Base-by-base conservation (phyloP, 2,329 filamentous ascomycete species). In the Stemphylium vesicarium region DNA sequence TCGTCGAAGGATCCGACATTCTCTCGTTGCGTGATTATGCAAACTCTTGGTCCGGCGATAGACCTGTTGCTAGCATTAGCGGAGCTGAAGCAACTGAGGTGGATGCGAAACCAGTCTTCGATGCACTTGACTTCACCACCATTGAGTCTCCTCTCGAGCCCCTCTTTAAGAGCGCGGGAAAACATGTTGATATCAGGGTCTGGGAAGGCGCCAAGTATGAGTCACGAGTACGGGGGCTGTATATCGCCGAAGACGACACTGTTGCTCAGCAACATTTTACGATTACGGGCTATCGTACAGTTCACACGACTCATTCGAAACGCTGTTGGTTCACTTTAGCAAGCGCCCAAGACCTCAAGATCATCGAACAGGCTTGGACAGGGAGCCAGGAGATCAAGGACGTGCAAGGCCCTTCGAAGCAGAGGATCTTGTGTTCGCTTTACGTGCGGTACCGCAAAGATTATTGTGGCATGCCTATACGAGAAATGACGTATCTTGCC, bases 191-290 rank as follows among this genome's bases (percentile, higher is more conserved):
- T 38, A 35, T 47, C 9, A 43, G 12, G 39, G 48, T 42, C 32
- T 37, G 48, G 39, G 40, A 22, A 13, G 13, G 40, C 24, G 40
- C 32, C 24, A 42, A 31, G 16, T 42, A 37, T 15, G 22, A 44
- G 48, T 37, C 48, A 37, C 39, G 39, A 37, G 48, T 50, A 38
- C 33, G 48, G 12, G 48, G 48, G 4, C 40, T 50, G 16, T 50
- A 37, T 15, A 44, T 50, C 32, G 38, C 48, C 15, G 48, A 1
- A 38, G 2, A 43, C 4, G 33, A n/a, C n/a, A 50, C 12, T 10
- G 33, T 8, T 38, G 35, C 33, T 12, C 4, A 12, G 20, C 3
- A 16, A 20, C 33, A 46, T 18, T 2, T 38, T n/a, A 29, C 3
- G 5, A 4, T 0, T 1, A 26, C 22, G 15, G 33, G 33, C 24